These are phyloP conservation scores for Sphagnum fallax DNA, from an alignment of 228 moss, liverwort and hornwort genomes.

Conservation along the genomic window DNA sequence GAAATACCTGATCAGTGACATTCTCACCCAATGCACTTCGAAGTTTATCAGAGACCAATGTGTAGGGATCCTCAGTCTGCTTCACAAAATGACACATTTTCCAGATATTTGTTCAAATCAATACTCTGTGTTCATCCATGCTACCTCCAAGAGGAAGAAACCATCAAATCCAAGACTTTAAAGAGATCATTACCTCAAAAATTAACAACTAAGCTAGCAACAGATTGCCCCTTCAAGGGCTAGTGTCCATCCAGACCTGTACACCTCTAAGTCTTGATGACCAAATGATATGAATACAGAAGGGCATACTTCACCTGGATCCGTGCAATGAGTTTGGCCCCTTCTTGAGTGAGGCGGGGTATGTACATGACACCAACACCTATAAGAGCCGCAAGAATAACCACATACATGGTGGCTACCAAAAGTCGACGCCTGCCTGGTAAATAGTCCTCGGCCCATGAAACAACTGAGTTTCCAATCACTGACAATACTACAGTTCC, in stretches of 20 bases:
- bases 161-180: too few species aligned
- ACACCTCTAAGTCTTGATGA: too few species aligned
- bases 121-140: too few species aligned
- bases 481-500: slow-evolving; percentile 49
- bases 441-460: slow-evolving; percentile 46
- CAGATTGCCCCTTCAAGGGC: too few species aligned
- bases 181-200: too few species aligned
- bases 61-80: slow-evolving; percentile 50
- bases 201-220: too few species aligned
- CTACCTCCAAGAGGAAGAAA: too few species aligned
- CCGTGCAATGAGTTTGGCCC: slow-evolving; percentile 43
- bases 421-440: slow-evolving; percentile 42
- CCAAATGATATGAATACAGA: too few species aligned
- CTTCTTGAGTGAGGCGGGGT: slow-evolving; percentile 54
- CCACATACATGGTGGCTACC: slow-evolving; percentile 52
- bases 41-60: slow-evolving; percentile 48
- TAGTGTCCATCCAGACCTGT: too few species aligned
- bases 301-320: slow-evolving; percentile 25
- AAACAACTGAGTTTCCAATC: slow-evolving; percentile 45
- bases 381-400: slow-evolving; percentile 49
- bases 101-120: too few species aligned
- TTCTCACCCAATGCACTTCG: slow-evolving; percentile 49
- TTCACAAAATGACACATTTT: too few species aligned
- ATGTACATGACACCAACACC: slow-evolving; percentile 55
- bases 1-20: slow-evolving; percentile 47